Conservation (phyloP, 768 basidiomycete genomes). For the Kwoniella botswanensis region DNA sequence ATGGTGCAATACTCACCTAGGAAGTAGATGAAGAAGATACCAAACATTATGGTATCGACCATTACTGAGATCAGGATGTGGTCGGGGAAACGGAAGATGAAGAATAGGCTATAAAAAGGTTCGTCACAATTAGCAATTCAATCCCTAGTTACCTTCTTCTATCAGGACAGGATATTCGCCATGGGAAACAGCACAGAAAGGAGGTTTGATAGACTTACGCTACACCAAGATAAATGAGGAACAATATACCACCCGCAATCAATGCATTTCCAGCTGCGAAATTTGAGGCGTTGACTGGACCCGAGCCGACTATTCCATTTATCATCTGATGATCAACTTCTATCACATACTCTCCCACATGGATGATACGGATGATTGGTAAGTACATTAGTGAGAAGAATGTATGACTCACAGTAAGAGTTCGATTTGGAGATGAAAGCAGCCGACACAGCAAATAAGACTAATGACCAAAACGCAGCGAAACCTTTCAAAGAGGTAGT, state of each 20-base stretch:
- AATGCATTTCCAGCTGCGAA: conserved; percentile 43
- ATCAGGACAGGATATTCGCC: not conserved
- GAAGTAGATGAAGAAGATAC: conserved; percentile 66
- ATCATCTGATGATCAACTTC: not conserved
- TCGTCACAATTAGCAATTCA: not conserved
- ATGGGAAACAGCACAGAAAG: not conserved
- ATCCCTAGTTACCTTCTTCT: not conserved
- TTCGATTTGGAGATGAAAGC: conserved; percentile 23
- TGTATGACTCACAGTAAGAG: conserved; percentile 11
- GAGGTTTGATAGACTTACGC: conserved; percentile 25
- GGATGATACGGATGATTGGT: no score
- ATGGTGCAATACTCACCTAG: conserved; percentile 47
- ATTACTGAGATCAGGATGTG: conserved; percentile 81
- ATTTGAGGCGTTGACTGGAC: conserved; percentile 22
- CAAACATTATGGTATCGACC: conserved; percentile 70
- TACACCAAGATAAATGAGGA: conserved; percentile 33
- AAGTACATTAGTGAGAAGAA: not conserved
- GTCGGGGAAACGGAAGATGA: conserved; percentile 35
- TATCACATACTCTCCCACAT: not conserved
- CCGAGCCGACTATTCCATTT: conserved; percentile 19
- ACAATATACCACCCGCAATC: conserved; percentile 37
- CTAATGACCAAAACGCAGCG: conserved; percentile 44
- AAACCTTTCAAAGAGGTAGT: conserved; percentile 38
- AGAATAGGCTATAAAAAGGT: conserved; percentile 20
- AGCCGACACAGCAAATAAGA: conserved; percentile 41